A percentile compares a stretch with the other conserved stretches of the same genome.
These are phyloP conservation scores for Scheffersomyces stipitis DNA, from an alignment of 805 yeast species.

Conservation along the genomic window DNA sequence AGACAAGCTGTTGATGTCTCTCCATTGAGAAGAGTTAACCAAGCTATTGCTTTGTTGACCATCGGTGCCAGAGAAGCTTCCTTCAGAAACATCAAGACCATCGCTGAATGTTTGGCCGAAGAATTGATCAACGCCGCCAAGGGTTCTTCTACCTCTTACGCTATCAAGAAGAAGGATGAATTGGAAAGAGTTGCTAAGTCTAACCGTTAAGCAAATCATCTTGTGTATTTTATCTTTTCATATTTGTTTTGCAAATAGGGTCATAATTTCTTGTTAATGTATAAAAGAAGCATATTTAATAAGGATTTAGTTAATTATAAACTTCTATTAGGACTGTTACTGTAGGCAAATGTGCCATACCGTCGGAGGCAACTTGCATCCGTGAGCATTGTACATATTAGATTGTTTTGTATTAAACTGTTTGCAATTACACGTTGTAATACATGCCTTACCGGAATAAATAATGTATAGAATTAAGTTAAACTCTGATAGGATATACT, in stretches of 20 bases:
- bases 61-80: constrained; percentile 99
- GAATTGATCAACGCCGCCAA: constrained; percentile 99
- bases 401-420: too few species aligned
- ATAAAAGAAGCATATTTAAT: constrained; percentile 8
- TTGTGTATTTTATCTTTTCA: constrained; percentile 23
- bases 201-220: constrained; percentile 80
- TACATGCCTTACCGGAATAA: too few species aligned
- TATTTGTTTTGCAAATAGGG: constrained; percentile 7
- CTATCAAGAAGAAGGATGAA: constrained; percentile 99
- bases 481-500: constrained; percentile 23
- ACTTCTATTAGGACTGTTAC: too few species aligned
- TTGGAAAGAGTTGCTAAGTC: constrained; percentile 99
- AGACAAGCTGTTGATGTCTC: constrained; percentile 99
- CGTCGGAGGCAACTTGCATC: too few species aligned
- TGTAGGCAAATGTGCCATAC: too few species aligned
- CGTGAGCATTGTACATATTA: too few species aligned
- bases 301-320: too few species aligned
- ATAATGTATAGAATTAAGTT: too few species aligned
- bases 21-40: constrained; percentile 99
- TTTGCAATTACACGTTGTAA: too few species aligned
- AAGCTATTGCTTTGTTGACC: constrained; percentile 96
- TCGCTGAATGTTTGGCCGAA: constrained; percentile 99
- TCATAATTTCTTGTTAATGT: constrained; percentile 18
- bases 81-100: constrained; percentile 99
- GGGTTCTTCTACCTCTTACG: constrained; percentile 99